These are phyloP conservation scores for Umbelopsis vinacea DNA, from an alignment of 192 early-diverging fungal species.

Conservation along the genomic window DNA sequence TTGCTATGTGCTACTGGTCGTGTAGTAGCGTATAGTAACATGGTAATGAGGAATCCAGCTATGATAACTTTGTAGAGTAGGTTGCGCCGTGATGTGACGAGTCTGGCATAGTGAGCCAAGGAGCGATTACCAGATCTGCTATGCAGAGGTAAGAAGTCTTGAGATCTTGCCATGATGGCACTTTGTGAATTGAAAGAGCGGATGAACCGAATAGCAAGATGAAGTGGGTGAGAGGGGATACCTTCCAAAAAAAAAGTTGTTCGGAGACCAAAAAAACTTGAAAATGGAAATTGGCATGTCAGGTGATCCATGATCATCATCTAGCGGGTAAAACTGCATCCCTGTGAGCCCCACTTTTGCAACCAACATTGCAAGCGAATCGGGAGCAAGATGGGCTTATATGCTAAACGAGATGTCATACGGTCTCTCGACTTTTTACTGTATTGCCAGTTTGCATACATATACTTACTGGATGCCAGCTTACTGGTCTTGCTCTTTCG, in stretches of 20 bases:
- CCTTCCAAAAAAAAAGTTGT: no score
- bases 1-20: not conserved
- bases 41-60: not conserved
- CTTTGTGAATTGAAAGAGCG: not conserved
- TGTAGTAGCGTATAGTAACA: not conserved
- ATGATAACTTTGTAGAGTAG: not conserved
- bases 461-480: constrained; percentile 39
- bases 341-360: no score
- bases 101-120: constrained; percentile 3
- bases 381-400: constrained; percentile 25
- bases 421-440: constrained; percentile 40
- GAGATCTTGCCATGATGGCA: constrained; percentile 7
- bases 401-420: constrained; percentile 36
- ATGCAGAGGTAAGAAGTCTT: constrained; percentile 25
- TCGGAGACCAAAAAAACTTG: no score
- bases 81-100: constrained; percentile 13
- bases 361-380: not conserved
- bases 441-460: constrained; percentile 41
- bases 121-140: constrained; percentile 19
- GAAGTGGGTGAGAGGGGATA: not conserved
- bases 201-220: not conserved
- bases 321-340: no score
- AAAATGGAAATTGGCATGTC: no score
- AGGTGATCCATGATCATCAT: no score
- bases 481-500: constrained; percentile 32